Percentiles rank a stretch among this genome's conserved stretches.
Evolutionary conservation across 1,284 basidiomycete genomes (phyloP).

Genomic region (Xerocomus amazonicus): DNA sequence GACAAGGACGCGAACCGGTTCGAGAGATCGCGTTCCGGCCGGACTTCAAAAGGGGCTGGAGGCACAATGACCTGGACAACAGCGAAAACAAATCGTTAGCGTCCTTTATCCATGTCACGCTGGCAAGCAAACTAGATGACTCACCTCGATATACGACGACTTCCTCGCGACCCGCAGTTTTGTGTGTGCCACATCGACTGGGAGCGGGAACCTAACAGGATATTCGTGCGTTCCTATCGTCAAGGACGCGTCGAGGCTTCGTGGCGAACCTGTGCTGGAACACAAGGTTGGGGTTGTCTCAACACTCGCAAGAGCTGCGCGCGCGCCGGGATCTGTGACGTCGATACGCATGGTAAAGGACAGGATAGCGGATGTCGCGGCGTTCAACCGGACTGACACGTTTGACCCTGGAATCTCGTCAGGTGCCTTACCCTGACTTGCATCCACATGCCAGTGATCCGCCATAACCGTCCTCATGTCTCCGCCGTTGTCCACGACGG

Average conservation of each 20-base stretch:
- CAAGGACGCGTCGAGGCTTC: constrained; percentile 5
- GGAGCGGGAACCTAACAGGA: constrained; percentile 25
- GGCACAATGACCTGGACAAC: constrained; percentile 31
- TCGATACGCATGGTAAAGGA: constrained; percentile 19
- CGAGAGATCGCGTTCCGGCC: constrained; percentile 18
- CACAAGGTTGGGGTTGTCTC: constrained; percentile 8
- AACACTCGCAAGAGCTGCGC: constrained; percentile 8
- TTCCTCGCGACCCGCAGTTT: constrained; percentile 47
- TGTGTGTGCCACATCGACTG: constrained; percentile 30
- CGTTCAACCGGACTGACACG: constrained; percentile 13
- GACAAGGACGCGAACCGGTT: constrained; percentile 34
- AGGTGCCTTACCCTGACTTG: not conserved
- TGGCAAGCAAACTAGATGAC: not conserved
- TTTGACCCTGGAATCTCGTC: too few relatives aligned
- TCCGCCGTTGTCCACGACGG: constrained; percentile 1
- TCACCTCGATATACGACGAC: constrained; percentile 50
- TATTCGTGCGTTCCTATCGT: constrained; percentile 9
- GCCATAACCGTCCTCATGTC: not conserved
- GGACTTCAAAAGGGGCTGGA: constrained; percentile 17
- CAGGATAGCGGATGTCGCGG: not conserved
- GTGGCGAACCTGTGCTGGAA: not conserved
- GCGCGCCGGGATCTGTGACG: constrained; percentile 16
- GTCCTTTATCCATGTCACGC: not conserved
- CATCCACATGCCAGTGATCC: constrained; percentile 9
- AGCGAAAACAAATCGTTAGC: not conserved